Percentiles rank a stretch among this genome's conserved stretches.
These are phyloP conservation scores for Aspergillus alliaceus DNA, from an alignment of 2,329 filamentous ascomycete species.

Conservation along the genomic window DNA sequence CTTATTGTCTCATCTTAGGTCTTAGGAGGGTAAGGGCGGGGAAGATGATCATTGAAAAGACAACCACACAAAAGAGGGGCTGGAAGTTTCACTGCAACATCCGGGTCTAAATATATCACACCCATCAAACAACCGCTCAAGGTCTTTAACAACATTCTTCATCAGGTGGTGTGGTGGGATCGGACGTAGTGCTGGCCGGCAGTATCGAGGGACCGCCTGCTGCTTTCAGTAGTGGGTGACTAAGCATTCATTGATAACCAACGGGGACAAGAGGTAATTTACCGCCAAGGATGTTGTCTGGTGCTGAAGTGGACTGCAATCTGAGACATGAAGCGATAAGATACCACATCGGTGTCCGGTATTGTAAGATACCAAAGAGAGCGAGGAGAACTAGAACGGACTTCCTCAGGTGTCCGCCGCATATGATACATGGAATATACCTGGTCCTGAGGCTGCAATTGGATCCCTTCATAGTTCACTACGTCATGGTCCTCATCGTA, in stretches of 20 bases:
- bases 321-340: not conserved
- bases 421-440: not conserved
- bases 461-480: constrained; percentile 1
- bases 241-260: not conserved
- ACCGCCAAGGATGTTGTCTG: not conserved
- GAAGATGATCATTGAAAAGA: not conserved
- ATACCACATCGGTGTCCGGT: not conserved
- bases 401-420: not conserved
- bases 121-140: not conserved
- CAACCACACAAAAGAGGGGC: not conserved
- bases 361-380: not conserved
- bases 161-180: not conserved
- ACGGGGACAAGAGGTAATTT: not conserved
- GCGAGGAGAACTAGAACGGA: not conserved
- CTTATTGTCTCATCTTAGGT: not conserved
- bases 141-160: not conserved
- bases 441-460: not conserved
- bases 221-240: not conserved
- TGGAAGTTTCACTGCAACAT: not conserved
- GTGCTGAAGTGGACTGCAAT: not conserved
- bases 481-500: constrained; percentile 4
- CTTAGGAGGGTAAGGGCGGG: not conserved
- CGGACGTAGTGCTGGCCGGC: not conserved
- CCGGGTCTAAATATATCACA: not conserved
- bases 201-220: not conserved